Base-by-base conservation (phyloP, 2,329 filamentous ascomycete genomes). In the Laburnicola sp. region DNA sequence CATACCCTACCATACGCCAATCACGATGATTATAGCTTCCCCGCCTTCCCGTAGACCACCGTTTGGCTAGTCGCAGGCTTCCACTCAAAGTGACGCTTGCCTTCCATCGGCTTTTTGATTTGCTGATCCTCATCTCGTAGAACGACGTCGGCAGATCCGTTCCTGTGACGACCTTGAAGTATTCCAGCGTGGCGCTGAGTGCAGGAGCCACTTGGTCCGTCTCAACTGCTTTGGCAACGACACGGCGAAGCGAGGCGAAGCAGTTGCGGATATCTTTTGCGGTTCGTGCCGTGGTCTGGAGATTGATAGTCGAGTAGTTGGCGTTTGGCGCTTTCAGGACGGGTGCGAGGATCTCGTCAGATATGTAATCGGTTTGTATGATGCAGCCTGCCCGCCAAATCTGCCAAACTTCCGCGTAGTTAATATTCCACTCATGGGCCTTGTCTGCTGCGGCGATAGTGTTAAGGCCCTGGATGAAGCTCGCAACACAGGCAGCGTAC, bases 361-460 rank as follows among this genome's bases (percentile, higher is more conserved):
- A 79, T 53, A 89, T 85, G 58, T 82, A 78, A 57, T 88, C 85
- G 1, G 82, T 80, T 61, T 86, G 82, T 63, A 89, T 89, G 68
- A 89, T 89, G 69, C 86, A 89, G 6, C 87, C 86, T 0, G 78
- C 83, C 2, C 84, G 80, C 86, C 86, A 89, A 57, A 89, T 84
- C 62, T 82, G 76, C 40, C 84, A 72, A 2, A 83, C 75, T 26
- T 76, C 73, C 10, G 66, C 64, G 59, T 80, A 80, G 57, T 82
- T 70, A 50, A 85, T 77, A 35, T 76, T 74, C 86, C 86, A 89
- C 28, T 77, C 75, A 62, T 87, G 78, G 28, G 81, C 74, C 36
- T 76, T 72, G 60, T 86, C 82, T 0, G 82, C 81, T 25, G 76
- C 77, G 4, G 81, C 79, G 57, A 89, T 84, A 41, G 88, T 72